These are phyloP conservation scores for Microstegium vimineum DNA, from an alignment of 176 grass and related monocot genomes.

Conservation along the genomic window DNA sequence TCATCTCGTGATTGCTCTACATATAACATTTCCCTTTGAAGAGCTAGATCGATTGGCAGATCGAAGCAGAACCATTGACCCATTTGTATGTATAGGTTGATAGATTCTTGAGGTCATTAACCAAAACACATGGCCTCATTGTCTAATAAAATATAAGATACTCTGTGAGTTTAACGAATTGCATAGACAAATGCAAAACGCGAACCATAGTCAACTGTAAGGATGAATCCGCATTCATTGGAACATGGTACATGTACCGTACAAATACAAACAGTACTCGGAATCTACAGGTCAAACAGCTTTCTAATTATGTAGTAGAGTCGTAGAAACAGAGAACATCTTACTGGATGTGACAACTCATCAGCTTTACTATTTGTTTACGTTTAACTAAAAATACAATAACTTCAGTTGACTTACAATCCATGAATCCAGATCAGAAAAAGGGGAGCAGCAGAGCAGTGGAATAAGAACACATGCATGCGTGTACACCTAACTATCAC, in stretches of 20 bases:
- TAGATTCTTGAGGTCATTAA: neutral
- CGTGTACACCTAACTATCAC: slow-evolving; percentile 11
- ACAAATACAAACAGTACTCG: neutral
- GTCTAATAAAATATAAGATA: slow-evolving; percentile 24
- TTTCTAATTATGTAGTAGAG: neutral
- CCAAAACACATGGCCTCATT: slow-evolving; percentile 2
- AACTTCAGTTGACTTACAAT: slow-evolving; percentile 30
- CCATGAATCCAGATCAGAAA: slow-evolving; percentile 25
- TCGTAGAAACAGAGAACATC: neutral
- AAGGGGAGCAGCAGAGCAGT: neutral
- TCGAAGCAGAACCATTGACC: neutral
- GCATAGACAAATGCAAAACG: slow-evolving; percentile 5
- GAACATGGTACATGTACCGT: slow-evolving; percentile 24
- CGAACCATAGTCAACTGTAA: slow-evolving; percentile 19
- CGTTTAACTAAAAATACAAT: neutral
- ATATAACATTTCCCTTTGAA: neutral
- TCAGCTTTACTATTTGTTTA: slow-evolving; percentile 17
- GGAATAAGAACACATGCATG: slow-evolving; percentile 1
- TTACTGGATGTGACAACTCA: slow-evolving; percentile 15
- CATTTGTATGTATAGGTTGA: neutral
- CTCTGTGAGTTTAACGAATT: neutral
- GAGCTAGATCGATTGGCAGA: neutral
- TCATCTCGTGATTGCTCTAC: neutral
- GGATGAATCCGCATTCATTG: slow-evolving; percentile 19
- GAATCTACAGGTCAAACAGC: neutral